Percentiles rank a stretch among this genome's conserved stretches.
Evolutionary conservation across 2,329 filamentous ascomycete genomes (phyloP).

Genomic region (Aspergillus fructus): DNA sequence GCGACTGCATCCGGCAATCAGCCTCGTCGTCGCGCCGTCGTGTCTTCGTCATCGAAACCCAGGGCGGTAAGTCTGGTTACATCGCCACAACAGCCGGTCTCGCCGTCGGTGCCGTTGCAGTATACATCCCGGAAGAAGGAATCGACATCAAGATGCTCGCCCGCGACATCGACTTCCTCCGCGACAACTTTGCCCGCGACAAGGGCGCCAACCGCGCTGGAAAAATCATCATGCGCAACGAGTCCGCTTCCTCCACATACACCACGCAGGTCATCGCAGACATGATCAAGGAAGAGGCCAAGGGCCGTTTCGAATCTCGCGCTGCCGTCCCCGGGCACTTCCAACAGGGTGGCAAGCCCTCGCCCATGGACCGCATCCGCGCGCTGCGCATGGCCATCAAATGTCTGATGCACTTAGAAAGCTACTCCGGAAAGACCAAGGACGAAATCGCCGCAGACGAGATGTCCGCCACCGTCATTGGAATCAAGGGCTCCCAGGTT

Average conservation of each 20-base stretch:
- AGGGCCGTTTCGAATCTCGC: slow-evolving; percentile 87
- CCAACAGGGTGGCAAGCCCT: slow-evolving; percentile 89
- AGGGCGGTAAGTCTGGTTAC: slow-evolving; percentile 92
- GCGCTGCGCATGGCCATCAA: slow-evolving; percentile 91
- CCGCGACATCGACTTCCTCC: slow-evolving; percentile 83
- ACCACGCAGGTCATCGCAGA: slow-evolving; percentile 89
- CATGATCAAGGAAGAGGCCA: slow-evolving; percentile 91
- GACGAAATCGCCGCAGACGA: slow-evolving; percentile 71
- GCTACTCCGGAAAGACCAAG: slow-evolving; percentile 65
- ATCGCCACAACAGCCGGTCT: slow-evolving; percentile 88
- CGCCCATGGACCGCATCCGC: slow-evolving; percentile 91
- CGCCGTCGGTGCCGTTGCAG: slow-evolving; percentile 84
- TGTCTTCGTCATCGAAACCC: slow-evolving; percentile 97
- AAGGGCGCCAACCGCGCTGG: slow-evolving; percentile 85
- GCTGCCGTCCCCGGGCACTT: slow-evolving; percentile 92
- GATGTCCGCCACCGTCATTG: slow-evolving; percentile 77
- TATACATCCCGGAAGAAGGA: slow-evolving; percentile 96
- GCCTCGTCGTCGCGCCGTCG: slow-evolving; percentile 89
- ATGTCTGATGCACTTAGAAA: slow-evolving; percentile 88
- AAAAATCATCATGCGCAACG: slow-evolving; percentile 94
- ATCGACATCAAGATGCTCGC: slow-evolving; percentile 92
- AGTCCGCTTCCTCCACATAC: slow-evolving; percentile 88
- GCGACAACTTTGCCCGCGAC: slow-evolving; percentile 80
- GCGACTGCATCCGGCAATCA: slow-evolving; percentile 96
- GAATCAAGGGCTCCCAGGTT: slow-evolving; percentile 85